A percentile compares a stretch with the other conserved stretches of the same genome.
phyloP scores from a whole-genome alignment of 805 yeast genomes.

The Starmerella vaccinii region DNA sequence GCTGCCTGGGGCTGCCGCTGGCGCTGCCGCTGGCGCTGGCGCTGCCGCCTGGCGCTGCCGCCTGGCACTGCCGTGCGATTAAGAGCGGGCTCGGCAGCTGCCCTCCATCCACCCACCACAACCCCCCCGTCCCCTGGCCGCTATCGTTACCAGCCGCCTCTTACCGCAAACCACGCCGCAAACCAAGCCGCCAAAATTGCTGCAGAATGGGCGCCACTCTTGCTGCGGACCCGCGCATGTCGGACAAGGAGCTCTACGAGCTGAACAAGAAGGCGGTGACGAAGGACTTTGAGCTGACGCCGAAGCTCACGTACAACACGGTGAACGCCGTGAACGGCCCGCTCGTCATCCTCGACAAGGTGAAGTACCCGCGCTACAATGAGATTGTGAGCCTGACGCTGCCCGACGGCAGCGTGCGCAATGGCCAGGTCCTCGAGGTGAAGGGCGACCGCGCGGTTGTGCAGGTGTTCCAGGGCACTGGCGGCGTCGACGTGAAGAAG shows the following conservation, averaged over 20 bases:
- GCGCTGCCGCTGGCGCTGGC: too few species aligned
- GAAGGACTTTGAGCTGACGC: conserved; percentile 82
- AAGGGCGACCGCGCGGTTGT: conserved; percentile 95
- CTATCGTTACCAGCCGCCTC: not conserved
- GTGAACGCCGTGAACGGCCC: conserved; percentile 99
- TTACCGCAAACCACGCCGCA: not conserved
- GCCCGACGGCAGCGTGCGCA: conserved; percentile 90
- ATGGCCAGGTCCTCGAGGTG: conserved; percentile 97
- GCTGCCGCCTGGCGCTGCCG: too few species aligned
- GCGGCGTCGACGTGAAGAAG: conserved; percentile 97
- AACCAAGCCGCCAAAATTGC: not conserved
- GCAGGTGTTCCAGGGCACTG: conserved; percentile 98
- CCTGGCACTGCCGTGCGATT: too few species aligned
- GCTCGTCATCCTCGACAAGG: conserved; percentile 77
- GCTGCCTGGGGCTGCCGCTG: too few species aligned
- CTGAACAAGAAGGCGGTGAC: conserved; percentile 86
- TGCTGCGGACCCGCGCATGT: conserved; percentile 25
- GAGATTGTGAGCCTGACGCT: conserved; percentile 94
- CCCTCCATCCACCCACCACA: too few species aligned
- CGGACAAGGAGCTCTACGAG: conserved; percentile 39
- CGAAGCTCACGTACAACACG: conserved; percentile 86
- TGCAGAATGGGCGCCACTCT: conserved; percentile 11
- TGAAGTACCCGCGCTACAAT: conserved; percentile 80
- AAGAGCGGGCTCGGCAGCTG: too few species aligned
- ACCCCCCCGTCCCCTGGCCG: not conserved